Conservation (phyloP, 495 filamentous ascomycete species). For the Aspergillus heteromorphus region DNA sequence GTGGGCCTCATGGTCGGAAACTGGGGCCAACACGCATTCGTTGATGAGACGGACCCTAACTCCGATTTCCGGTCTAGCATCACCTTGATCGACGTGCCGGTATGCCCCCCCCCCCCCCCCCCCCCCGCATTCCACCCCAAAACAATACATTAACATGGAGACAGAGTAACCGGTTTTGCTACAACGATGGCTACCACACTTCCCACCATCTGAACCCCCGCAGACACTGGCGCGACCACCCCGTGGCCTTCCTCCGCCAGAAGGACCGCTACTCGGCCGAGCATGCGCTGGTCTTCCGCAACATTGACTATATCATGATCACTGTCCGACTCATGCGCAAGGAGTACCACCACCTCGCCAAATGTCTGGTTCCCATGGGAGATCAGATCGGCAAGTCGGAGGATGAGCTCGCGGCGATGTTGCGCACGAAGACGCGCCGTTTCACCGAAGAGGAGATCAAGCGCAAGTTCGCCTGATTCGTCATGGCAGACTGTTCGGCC, state of each 20-base stretch:
- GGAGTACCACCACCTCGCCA: constrained; percentile 58
- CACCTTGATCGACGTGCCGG: constrained; percentile 66
- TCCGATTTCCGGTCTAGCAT: constrained; percentile 68
- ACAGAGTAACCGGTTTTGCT: constrained; percentile 67
- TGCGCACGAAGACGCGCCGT: constrained; percentile 53
- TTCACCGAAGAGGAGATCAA: constrained; percentile 30
- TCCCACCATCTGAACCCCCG: constrained; percentile 70
- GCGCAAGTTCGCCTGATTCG: background rate
- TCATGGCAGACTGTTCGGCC: too few relatives aligned
- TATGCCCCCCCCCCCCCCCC: constrained; percentile 33
- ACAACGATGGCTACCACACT: constrained; percentile 75
- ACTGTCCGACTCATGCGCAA: constrained; percentile 55
- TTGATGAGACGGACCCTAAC: constrained; percentile 61
- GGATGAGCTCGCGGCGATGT: constrained; percentile 55
- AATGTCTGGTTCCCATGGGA: constrained; percentile 62
- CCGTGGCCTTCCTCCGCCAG: constrained; percentile 57
- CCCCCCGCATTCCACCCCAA: background rate
- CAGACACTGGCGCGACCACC: constrained; percentile 71
- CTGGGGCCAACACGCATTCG: constrained; percentile 71
- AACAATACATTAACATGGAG: constrained; percentile 6
- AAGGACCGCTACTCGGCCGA: constrained; percentile 55
- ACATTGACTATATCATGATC: constrained; percentile 68
- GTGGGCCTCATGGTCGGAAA: constrained; percentile 68
- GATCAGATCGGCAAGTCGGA: constrained; percentile 58
- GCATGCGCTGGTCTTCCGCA: constrained; percentile 62